These are phyloP conservation scores for Emmonsiellopsis sp. DNA, from an alignment of 2,329 filamentous ascomycete genomes.

Conservation along the genomic window DNA sequence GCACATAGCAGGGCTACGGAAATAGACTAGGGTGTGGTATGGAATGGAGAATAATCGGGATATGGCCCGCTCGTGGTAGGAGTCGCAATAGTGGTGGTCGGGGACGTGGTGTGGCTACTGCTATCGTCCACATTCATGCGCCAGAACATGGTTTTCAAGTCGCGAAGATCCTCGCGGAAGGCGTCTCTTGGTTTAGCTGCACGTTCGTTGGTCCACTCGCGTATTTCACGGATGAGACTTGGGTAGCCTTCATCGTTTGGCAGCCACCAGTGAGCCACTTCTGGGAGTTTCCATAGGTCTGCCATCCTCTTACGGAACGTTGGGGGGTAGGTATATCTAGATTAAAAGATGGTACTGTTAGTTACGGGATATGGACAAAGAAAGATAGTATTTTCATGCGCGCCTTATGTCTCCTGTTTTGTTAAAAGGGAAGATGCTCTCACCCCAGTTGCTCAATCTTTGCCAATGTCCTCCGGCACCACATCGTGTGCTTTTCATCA, in stretches of 20 bases:
- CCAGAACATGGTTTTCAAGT: conserved; percentile 65
- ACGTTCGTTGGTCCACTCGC: conserved; percentile 71
- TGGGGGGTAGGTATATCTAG: conserved; percentile 73
- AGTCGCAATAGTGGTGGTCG: conserved; percentile 8
- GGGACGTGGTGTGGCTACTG: conserved; percentile 22
- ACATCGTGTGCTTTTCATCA: conserved; percentile 62
- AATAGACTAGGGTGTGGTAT: background rate
- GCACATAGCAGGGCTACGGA: too few species aligned
- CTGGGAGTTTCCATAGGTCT: conserved; percentile 61
- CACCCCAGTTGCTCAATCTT: conserved; percentile 70
- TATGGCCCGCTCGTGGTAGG: background rate
- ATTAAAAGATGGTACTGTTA: conserved; percentile 4
- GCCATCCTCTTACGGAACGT: conserved; percentile 67
- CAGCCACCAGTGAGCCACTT: conserved; percentile 78
- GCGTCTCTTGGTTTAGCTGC: conserved; percentile 46
- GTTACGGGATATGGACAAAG: background rate
- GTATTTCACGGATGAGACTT: conserved; percentile 63
- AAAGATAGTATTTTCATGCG: conserved; percentile 2
- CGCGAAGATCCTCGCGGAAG: conserved; percentile 55
- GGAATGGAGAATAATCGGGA: conserved; percentile 4
- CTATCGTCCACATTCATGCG: conserved; percentile 47
- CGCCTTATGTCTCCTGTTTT: too few species aligned
- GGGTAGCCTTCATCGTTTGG: conserved; percentile 66
- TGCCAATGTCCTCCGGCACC: conserved; percentile 72
- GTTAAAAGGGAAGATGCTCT: conserved; percentile 23